Percentiles rank a stretch among this genome's conserved stretches.
Evolutionary conservation across 306 rosid species (phyloP).

Genomic region (Erythrophleum fordii): DNA sequence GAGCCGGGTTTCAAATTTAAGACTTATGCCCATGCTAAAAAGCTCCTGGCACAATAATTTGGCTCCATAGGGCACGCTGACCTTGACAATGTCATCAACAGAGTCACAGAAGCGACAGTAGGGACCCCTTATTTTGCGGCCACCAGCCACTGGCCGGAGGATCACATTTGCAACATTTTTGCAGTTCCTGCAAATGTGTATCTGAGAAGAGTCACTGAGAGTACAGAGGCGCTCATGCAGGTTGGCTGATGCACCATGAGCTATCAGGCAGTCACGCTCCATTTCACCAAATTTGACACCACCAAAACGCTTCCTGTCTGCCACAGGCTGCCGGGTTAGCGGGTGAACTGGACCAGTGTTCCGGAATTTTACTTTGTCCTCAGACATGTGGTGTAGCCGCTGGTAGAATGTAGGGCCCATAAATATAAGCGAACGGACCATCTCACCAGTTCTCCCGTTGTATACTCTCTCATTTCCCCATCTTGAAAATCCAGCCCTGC

Average conservation of each 20-base stretch:
- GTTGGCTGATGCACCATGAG: slow-evolving; percentile 97
- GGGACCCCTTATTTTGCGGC: slow-evolving; percentile 88
- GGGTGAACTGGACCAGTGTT: slow-evolving; percentile 99
- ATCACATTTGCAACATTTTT: slow-evolving; percentile 76
- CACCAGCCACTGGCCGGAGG: slow-evolving; percentile 71
- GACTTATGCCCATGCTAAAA: slow-evolving; percentile 93
- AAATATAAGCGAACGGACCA: slow-evolving; percentile 81
- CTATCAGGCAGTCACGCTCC: slow-evolving; percentile 97
- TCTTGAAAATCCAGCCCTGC: slow-evolving; percentile 88
- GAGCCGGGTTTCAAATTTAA: slow-evolving; percentile 75
- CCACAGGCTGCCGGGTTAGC: slow-evolving; percentile 96
- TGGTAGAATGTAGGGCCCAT: slow-evolving; percentile 99
- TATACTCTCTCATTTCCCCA: slow-evolving; percentile 95
- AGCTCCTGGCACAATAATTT: slow-evolving; percentile 90
- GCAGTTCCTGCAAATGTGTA: slow-evolving; percentile 80
- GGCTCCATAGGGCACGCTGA: slow-evolving; percentile 88
- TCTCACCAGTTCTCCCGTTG: slow-evolving; percentile 91
- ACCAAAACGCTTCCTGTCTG: slow-evolving; percentile 93
- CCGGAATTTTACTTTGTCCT: slow-evolving; percentile 91
- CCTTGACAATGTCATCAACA: slow-evolving; percentile 74
- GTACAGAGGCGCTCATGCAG: slow-evolving; percentile 94
- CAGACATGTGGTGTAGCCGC: slow-evolving; percentile 94
- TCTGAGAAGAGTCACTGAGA: slow-evolving; percentile 87
- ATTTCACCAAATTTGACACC: slow-evolving; percentile 97
- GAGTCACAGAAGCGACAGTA: slow-evolving; percentile 81